Conservation (phyloP, 371 early-diverging fungal species). For the Mucor plumbeus region DNA sequence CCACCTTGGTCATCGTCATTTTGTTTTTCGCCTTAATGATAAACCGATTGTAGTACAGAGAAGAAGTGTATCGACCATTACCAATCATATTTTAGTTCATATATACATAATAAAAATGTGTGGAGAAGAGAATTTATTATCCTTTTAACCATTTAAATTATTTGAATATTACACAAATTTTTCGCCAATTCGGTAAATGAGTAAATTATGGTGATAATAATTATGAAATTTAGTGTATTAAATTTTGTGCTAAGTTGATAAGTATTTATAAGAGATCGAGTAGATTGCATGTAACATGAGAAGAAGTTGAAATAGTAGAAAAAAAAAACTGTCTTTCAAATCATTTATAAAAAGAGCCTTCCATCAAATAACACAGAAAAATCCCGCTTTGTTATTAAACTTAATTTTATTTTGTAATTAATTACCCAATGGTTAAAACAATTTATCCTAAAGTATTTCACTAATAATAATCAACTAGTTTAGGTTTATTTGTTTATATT, state of each 20-base stretch:
- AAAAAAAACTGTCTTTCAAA: background rate
- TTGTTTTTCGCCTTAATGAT: constrained; percentile 20
- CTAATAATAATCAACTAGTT: background rate
- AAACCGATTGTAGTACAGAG: constrained; percentile 18
- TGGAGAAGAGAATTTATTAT: background rate
- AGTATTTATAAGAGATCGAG: no score
- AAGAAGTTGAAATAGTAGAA: background rate
- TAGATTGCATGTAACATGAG: background rate
- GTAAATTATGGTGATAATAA: background rate
- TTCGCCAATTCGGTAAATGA: background rate
- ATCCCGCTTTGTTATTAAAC: background rate
- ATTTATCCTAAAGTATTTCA: background rate
- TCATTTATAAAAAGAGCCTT: background rate
- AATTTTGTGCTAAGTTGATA: background rate
- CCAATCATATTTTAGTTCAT: constrained; percentile 8
- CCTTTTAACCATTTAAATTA: constrained; percentile 5
- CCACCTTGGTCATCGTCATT: constrained; percentile 18
- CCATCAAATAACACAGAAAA: background rate
- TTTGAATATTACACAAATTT: background rate
- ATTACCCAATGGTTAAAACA: background rate
- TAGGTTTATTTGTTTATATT: background rate
- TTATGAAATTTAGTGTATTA: background rate
- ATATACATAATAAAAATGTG: constrained; percentile 1
- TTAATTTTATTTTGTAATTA: background rate
- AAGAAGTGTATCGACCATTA: background rate